Evolutionary conservation across 768 basidiomycete species (phyloP).

Genomic region (Ramaria sp.): DNA sequence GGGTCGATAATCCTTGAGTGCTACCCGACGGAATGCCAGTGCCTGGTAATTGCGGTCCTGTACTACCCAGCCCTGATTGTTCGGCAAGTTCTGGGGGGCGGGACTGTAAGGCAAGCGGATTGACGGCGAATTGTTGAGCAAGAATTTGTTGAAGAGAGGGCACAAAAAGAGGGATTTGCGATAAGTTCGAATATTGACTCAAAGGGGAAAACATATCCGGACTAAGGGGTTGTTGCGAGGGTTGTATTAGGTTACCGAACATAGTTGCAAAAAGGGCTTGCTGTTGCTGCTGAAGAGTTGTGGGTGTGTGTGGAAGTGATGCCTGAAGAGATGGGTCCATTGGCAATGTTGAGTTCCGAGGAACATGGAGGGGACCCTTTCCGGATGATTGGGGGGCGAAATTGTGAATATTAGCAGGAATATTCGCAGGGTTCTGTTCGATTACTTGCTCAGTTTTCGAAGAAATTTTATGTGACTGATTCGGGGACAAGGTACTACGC

Average conservation of each 20-base stretch:
- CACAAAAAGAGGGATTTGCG: neutral
- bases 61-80: neutral
- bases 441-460: neutral
- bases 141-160: neutral
- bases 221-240: neutral
- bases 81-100: neutral
- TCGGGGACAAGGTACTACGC: too few relatives aligned
- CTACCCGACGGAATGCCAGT: neutral
- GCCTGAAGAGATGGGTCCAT: neutral
- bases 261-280: neutral
- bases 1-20: neutral
- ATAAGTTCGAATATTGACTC: neutral
- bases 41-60: neutral
- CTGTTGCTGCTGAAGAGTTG: neutral
- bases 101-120: neutral
- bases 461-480: neutral
- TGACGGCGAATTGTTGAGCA: neutral
- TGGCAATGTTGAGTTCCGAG: neutral
- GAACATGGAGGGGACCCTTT: neutral
- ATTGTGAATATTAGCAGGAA: neutral
- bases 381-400: neutral
- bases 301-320: neutral
- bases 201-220: neutral
- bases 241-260: neutral
- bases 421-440: neutral